These are phyloP conservation scores for Zelopaecilomyces penicillatus DNA, from an alignment of 2,329 filamentous ascomycete genomes.

Conservation along the genomic window DNA sequence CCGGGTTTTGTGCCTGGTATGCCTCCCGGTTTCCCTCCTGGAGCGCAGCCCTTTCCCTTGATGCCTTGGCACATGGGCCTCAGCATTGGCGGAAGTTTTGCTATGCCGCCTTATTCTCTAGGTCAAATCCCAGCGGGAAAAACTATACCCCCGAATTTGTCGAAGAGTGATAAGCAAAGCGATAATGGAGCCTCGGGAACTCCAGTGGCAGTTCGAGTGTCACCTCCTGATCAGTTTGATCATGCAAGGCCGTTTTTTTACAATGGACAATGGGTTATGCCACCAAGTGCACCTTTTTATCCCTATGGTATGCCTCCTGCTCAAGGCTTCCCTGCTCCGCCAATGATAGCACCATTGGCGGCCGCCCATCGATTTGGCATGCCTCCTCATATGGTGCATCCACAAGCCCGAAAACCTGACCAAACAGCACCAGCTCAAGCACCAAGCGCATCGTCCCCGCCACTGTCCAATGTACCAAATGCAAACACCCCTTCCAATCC, in stretches of 20 bases:
- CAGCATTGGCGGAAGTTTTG: slow-evolving; percentile 21
- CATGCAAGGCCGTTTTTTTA: slow-evolving; percentile 34
- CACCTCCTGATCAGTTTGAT: slow-evolving; percentile 39
- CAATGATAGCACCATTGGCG: slow-evolving; percentile 17
- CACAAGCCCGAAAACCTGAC: slow-evolving; percentile 10
- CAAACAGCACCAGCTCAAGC: slow-evolving; percentile 11
- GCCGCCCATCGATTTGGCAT: slow-evolving; percentile 10
- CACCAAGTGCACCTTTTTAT: slow-evolving; percentile 16
- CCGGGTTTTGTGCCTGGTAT: slow-evolving; percentile 23
- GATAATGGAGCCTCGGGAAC: slow-evolving; percentile 25
- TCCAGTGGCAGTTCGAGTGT: slow-evolving; percentile 23
- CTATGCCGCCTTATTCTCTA: slow-evolving; percentile 18
- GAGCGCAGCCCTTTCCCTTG: slow-evolving; percentile 25
- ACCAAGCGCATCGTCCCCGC: slow-evolving; percentile 3
- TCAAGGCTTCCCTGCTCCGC: slow-evolving; percentile 18
- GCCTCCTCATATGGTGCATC: slow-evolving; percentile 15
- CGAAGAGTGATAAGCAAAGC: slow-evolving; percentile 20
- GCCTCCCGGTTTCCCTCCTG: slow-evolving; percentile 21
- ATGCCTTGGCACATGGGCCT: slow-evolving; percentile 34
- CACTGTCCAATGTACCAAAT: slow-evolving; percentile 11
- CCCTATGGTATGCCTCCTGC: slow-evolving; percentile 21
- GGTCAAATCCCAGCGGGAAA: slow-evolving; percentile 13
- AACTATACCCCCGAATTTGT: slow-evolving; percentile 12
- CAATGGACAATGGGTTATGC: slow-evolving; percentile 38
- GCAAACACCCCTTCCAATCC: slow-evolving; percentile 21